Evolutionary conservation across 768 basidiomycete species (phyloP).

Genomic region (Rhizopogon vesiculosus): DNA sequence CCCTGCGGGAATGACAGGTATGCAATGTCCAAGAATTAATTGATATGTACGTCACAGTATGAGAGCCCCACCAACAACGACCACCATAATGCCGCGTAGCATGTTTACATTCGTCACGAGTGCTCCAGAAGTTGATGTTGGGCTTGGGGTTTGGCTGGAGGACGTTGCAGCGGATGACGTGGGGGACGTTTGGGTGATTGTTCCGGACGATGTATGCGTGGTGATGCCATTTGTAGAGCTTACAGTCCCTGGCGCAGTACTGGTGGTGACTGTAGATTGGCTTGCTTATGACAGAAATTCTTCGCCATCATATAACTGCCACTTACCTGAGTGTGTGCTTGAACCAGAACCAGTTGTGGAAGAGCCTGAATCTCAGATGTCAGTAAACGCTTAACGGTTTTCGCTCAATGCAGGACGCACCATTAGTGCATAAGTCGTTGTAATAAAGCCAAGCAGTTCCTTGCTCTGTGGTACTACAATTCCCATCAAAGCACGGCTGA

Average conservation of each 20-base stretch:
- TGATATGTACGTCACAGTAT: not conserved
- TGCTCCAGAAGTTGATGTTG: slow-evolving; percentile 2
- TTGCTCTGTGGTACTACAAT: not conserved
- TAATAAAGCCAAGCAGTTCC: not conserved
- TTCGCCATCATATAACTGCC: not conserved
- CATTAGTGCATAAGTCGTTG: not conserved
- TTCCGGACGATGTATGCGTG: not conserved
- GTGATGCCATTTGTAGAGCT: not conserved
- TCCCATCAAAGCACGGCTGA: not conserved
- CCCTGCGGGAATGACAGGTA: no score
- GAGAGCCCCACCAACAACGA: not conserved
- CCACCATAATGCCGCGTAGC: not conserved
- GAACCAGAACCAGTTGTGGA: not conserved
- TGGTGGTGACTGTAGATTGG: not conserved
- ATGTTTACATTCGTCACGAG: not conserved
- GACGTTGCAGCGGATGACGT: not conserved
- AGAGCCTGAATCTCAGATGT: not conserved
- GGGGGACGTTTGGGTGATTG: not conserved
- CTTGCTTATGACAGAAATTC: not conserved
- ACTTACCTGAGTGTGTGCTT: not conserved
- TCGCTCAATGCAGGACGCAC: not conserved
- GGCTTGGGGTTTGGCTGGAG: not conserved
- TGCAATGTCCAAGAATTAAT: no score
- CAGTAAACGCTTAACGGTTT: not conserved
- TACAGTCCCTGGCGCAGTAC: not conserved